These are phyloP conservation scores for Lactarius sanguifluus DNA, from an alignment of 768 basidiomycete genomes.

Conservation along the genomic window DNA sequence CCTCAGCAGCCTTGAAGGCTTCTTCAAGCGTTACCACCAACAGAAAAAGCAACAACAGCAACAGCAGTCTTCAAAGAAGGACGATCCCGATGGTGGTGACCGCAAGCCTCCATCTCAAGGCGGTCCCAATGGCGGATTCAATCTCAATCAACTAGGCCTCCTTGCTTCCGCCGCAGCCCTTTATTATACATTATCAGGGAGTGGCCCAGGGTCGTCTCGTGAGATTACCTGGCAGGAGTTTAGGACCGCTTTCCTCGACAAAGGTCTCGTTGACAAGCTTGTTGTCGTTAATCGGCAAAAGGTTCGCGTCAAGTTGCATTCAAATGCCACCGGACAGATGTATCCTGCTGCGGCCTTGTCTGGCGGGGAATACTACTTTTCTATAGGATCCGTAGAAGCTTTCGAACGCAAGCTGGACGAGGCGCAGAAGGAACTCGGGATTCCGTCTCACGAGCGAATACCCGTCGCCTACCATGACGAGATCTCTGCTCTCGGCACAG, in stretches of 20 bases:
- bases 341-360: constrained; percentile 58
- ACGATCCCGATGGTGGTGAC: constrained; percentile 39
- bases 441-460: constrained; percentile 89
- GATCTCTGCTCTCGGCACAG: constrained; percentile 76
- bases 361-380: constrained; percentile 82
- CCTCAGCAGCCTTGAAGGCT: constrained; percentile 32
- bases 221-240: constrained; percentile 99
- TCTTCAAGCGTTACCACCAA: constrained; percentile 32
- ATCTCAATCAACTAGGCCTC: constrained; percentile 55
- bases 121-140: constrained; percentile 53
- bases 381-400: constrained; percentile 94
- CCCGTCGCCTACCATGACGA: constrained; percentile 97
- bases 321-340: constrained; percentile 80
- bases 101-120: constrained; percentile 48
- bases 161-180: constrained; percentile 60
- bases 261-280: constrained; percentile 92
- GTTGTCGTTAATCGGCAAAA: constrained; percentile 86
- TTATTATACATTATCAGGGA: constrained; percentile 57
- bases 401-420: constrained; percentile 96
- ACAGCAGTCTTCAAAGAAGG: constrained; percentile 34
- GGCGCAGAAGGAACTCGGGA: constrained; percentile 88
- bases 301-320: constrained; percentile 91
- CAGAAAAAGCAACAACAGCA: constrained; percentile 24
- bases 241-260: constrained; percentile 93
- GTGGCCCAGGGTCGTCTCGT: constrained; percentile 52